phyloP scores from a whole-genome alignment of 257 asterid genomes.

The Nyctanthes arbortristis region DNA sequence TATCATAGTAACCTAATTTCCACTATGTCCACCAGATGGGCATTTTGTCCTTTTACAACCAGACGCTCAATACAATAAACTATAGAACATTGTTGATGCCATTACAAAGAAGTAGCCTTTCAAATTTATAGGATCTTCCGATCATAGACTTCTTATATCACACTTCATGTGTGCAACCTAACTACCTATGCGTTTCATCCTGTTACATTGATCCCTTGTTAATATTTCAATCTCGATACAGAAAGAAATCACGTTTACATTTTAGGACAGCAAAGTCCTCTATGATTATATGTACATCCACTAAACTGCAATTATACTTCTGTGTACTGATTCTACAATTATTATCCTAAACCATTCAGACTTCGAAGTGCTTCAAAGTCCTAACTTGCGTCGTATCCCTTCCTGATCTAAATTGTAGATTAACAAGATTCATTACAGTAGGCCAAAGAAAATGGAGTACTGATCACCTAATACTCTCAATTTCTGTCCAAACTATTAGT shows the following conservation, averaged over 20 bases:
- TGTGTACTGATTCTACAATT: neutral
- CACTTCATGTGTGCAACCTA: neutral
- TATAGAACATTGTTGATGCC: neutral
- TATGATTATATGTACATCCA: no score
- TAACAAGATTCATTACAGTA: neutral
- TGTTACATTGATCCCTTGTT: neutral
- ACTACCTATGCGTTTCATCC: neutral
- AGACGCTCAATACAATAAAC: neutral
- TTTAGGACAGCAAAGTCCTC: neutral
- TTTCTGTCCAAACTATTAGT: neutral
- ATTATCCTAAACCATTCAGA: neutral
- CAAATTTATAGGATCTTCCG: neutral
- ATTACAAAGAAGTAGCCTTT: neutral
- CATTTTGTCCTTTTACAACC: neutral
- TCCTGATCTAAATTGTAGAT: neutral
- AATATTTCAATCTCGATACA: neutral
- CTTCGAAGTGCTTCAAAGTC: neutral
- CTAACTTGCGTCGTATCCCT: neutral
- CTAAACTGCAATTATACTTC: neutral
- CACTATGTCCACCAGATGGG: neutral
- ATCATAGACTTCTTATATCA: neutral
- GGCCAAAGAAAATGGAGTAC: neutral
- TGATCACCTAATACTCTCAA: neutral
- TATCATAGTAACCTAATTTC: neutral
- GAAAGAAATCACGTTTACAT: neutral